Percentiles rank a stretch among this genome's conserved stretches.
Conservation (phyloP, 352 stramenopile genomes). For the Phytophthora meadii region DNA sequence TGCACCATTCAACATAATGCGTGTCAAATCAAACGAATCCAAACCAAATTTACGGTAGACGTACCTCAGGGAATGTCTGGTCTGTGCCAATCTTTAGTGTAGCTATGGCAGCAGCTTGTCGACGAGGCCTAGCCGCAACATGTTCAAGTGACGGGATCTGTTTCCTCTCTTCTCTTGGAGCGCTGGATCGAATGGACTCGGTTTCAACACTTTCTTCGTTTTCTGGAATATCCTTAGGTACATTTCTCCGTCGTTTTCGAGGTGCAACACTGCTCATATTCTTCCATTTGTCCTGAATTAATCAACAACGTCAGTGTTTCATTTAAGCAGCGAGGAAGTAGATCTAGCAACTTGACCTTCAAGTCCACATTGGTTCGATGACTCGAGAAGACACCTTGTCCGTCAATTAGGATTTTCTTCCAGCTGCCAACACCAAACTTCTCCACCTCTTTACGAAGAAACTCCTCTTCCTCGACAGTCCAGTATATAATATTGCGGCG, state of each 20-base stretch:
- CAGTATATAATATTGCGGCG: constrained; percentile 46
- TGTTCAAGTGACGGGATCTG: constrained; percentile 4
- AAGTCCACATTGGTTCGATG: constrained; percentile 72
- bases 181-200: background rate
- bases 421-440: constrained; percentile 52
- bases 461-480: constrained; percentile 52
- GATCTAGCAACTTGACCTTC: constrained; percentile 43
- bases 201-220: background rate
- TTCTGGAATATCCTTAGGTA: background rate
- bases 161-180: background rate
- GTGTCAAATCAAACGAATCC: no score
- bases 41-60: background rate
- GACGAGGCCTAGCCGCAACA: background rate
- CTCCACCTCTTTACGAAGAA: constrained; percentile 49
- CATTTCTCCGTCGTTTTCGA: constrained; percentile 13
- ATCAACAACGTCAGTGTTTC: background rate
- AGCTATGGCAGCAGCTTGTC: background rate
- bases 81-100: constrained; percentile 40
- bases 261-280: constrained; percentile 24
- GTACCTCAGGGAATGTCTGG: constrained; percentile 42
- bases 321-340: background rate
- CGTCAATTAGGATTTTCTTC: constrained; percentile 52
- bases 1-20: constrained; percentile 9
- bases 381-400: constrained; percentile 42
- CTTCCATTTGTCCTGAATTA: constrained; percentile 56